A percentile compares a stretch with the other conserved stretches of the same genome.
Evolutionary conservation across 345 rosid genomes (phyloP).

Genomic region (Viola odorata): DNA sequence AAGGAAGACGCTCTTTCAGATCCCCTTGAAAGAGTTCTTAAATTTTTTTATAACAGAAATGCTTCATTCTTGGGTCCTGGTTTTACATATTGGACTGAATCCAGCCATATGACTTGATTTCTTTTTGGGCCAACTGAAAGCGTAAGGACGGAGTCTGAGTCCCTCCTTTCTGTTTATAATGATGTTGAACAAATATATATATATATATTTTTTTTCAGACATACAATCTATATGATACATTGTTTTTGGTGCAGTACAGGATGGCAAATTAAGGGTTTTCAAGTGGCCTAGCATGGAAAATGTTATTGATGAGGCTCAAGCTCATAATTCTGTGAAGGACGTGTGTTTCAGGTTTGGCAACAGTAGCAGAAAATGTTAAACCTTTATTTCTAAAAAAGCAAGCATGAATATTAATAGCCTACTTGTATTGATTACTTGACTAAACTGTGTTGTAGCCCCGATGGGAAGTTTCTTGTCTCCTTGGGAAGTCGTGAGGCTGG

Average conservation of each 20-base stretch:
- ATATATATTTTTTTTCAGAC: not conserved
- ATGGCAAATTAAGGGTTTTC: constrained; percentile 78
- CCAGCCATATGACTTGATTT: too few species aligned
- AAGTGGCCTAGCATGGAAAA: constrained; percentile 87
- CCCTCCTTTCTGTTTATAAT: too few species aligned
- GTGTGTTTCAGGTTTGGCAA: constrained; percentile 66
- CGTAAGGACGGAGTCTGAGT: too few species aligned
- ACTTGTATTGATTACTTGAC: constrained; percentile 15
- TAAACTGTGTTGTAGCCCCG: constrained; percentile 46
- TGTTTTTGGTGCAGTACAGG: constrained; percentile 70
- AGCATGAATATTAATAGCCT: constrained; percentile 6
- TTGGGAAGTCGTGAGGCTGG: constrained; percentile 65
- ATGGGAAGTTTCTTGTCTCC: constrained; percentile 77
- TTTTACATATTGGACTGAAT: not conserved
- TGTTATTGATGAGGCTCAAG: constrained; percentile 54
- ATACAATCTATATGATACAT: constrained; percentile 21
- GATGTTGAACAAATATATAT: too few species aligned
- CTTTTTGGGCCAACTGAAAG: too few species aligned
- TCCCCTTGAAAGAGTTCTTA: too few species aligned
- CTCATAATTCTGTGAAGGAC: constrained; percentile 60
- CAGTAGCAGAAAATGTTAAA: constrained; percentile 7
- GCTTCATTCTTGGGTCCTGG: not conserved
- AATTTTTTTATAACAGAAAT: not conserved
- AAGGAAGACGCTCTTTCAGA: too few species aligned
- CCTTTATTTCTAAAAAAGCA: constrained; percentile 8